Base-by-base conservation (phyloP, 306 rosid genomes). In the Trichosanthes truncata region DNA sequence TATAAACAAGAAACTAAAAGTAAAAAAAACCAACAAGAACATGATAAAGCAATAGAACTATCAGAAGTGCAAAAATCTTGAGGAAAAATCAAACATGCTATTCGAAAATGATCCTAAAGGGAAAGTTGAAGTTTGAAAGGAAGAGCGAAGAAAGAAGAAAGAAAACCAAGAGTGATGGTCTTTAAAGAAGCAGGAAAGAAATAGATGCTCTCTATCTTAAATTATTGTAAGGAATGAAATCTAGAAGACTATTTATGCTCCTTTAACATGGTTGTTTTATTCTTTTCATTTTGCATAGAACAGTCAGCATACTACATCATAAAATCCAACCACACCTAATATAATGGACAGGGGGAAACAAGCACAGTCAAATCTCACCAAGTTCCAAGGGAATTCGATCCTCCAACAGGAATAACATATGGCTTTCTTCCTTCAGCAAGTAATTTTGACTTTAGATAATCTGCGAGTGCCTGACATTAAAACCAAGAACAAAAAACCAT, bases 361-460 rank as follows among this genome's bases (percentile, higher is more conserved):
- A 71, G 35, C 59, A 77, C 72, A 68, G 41, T 69, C 66, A 65
- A 81, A 79, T 78, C 91, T 83, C 84, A 93, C 98, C 99, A 95
- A 80, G 97, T 93, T 80, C 97, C 99, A 11, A 90, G 83, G 49
- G 96, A 89, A 82, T 95, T 90, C 73, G 99, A 95, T 82, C 99
- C 97, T 23, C 97, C 99, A 35, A 89, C 91, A 3, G 99, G 97
- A 86, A 95, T 93, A 82, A 91, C 89, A 79, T 95, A 95, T 33
- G 99, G 97, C 78, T 83, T 90, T 86, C 92, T 91, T 76, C 97
- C 99, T 87, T 93, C 93, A n/a, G 83, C 89, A 40, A 88, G 75
- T 86, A 95, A 88, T 84, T 84, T 95, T 79, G 89, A 89, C 86
- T 88, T 91, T 14, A 95, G 87, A 82, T 71, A 8, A 76, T 90